Percentiles rank a stretch among this genome's conserved stretches.
phyloP scores from a whole-genome alignment of 345 rosid species.

The Aquilaria yunnanensis region DNA sequence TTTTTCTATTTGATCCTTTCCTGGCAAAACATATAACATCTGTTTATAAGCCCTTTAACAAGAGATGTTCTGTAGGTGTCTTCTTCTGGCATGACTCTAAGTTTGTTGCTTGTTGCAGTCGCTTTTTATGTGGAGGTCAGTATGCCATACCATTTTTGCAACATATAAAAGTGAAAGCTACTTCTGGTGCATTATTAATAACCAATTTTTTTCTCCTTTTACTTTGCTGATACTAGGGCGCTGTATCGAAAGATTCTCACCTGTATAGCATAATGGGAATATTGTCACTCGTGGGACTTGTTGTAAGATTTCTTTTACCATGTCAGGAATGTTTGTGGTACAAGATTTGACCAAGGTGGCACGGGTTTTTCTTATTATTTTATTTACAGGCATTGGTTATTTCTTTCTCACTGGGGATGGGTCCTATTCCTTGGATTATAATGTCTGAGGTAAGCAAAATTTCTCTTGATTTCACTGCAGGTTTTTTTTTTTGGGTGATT shows the following conservation, averaged over 20 bases:
- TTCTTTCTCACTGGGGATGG: constrained; percentile 84
- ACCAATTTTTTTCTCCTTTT: constrained; percentile 4
- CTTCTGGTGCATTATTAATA: constrained; percentile 7
- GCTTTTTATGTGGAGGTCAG: constrained; percentile 70
- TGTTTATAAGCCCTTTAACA: constrained; percentile 4
- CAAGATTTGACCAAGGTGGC: constrained; percentile 3
- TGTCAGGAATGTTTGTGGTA: background rate
- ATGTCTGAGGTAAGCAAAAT: constrained; percentile 85
- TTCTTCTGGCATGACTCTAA: constrained; percentile 64
- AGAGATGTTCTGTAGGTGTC: constrained; percentile 47
- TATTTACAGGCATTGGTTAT: constrained; percentile 57
- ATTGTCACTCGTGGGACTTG: constrained; percentile 79
- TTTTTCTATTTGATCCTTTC: constrained; percentile 7
- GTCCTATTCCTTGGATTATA: constrained; percentile 94
- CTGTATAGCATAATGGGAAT: constrained; percentile 57
- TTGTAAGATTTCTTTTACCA: constrained; percentile 40
- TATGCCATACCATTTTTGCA: constrained; percentile 11
- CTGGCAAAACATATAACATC: background rate
- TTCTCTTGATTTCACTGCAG: background rate
- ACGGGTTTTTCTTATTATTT: background rate
- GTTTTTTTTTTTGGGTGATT: background rate
- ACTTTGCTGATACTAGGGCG: constrained; percentile 35
- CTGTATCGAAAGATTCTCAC: constrained; percentile 43
- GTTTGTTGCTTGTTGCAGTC: constrained; percentile 59
- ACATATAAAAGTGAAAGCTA: background rate